A percentile compares a stretch with the other conserved stretches of the same genome.
Conservation (phyloP, 1,139 yeast species). For the Saccharomyces hybrid region DNA sequence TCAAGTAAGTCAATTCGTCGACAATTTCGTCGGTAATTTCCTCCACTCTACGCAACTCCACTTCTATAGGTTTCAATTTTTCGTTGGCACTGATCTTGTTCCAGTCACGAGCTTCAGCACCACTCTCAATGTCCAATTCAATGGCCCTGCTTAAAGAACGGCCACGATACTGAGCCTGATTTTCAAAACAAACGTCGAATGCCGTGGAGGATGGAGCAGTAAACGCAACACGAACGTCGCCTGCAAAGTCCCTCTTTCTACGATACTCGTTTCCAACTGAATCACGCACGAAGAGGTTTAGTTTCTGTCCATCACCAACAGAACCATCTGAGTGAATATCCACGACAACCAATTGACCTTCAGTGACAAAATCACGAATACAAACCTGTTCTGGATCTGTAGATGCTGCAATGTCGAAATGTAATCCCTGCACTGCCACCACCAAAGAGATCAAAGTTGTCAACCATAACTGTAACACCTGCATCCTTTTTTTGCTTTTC, state of each 20-base stretch:
- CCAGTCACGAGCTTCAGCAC: slow-evolving; percentile 98
- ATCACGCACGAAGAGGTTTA: slow-evolving; percentile 56
- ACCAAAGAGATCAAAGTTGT: slow-evolving; percentile 1
- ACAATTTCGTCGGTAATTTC: slow-evolving; percentile 76
- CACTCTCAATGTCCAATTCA: slow-evolving; percentile 89
- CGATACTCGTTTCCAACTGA: slow-evolving; percentile 66
- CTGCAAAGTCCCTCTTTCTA: slow-evolving; percentile 57
- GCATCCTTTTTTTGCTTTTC: background rate
- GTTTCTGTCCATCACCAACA: slow-evolving; percentile 76
- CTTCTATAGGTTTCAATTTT: slow-evolving; percentile 86
- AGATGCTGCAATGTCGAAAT: slow-evolving; percentile 34
- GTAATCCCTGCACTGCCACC: slow-evolving; percentile 15
- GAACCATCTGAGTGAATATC: slow-evolving; percentile 67
- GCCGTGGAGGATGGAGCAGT: slow-evolving; percentile 79
- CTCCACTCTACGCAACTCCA: slow-evolving; percentile 77
- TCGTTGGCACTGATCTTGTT: slow-evolving; percentile 88
- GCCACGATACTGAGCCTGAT: slow-evolving; percentile 41
- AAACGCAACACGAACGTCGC: slow-evolving; percentile 65
- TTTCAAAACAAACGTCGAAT: slow-evolving; percentile 85
- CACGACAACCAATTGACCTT: slow-evolving; percentile 79
- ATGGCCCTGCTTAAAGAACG: slow-evolving; percentile 50
- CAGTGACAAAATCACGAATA: slow-evolving; percentile 81
- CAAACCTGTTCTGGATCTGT: slow-evolving; percentile 50
- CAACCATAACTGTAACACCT: background rate
- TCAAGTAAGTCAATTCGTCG: slow-evolving; percentile 72